Base-by-base conservation (phyloP, 1,284 basidiomycete genomes). In the Wallemia hederae region DNA sequence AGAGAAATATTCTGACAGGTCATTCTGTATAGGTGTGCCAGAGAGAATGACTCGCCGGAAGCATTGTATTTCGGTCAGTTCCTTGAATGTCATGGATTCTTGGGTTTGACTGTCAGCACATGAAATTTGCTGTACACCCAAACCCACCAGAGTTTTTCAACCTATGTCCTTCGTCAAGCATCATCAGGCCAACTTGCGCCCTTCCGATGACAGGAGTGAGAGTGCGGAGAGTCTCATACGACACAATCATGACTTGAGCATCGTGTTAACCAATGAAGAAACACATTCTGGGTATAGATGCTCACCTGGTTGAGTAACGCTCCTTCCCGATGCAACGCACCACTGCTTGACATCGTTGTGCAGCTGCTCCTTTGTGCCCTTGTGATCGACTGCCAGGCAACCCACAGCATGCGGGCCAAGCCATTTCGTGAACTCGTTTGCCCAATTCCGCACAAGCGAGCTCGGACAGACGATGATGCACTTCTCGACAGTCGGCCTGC, bases 381-480 rank as follows among this genome's bases (percentile, higher is more conserved):
- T 92, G 0, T 89, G 90, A 65, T 96, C 90, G 25, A 94, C 77
- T 0, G 87, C 85, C 24, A 96, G 71, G 0, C 84, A 79, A 31
- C 80, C 79, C 62, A 92, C 74, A 0, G 88, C 75, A 57, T 84
- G 87, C 65, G 81, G 79, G 1, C 89, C 91, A 1, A 96, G 74
- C 90, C 90, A 96, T 73, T 96, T 96, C 33, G 80, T 79, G 24
- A 99, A 75, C 72, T 99, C 92, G 69, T 98, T 97, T 0, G 90
- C 92, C 92, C 92, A 99, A 68, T 98, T 98, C 68, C 85, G 85
- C 26, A 99, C 92, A 61, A 99, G 74, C 73, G 87, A 94, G 1
- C 90, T 89, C 0, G 94, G 94, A 69, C 94, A 99, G 0, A 83
- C 91, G 65, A 99, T 96, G 69, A 99, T 91, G 62, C 85, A 92